Evolutionary conservation across 331 rosid species (phyloP).

Genomic region (Rosa hybrid): DNA sequence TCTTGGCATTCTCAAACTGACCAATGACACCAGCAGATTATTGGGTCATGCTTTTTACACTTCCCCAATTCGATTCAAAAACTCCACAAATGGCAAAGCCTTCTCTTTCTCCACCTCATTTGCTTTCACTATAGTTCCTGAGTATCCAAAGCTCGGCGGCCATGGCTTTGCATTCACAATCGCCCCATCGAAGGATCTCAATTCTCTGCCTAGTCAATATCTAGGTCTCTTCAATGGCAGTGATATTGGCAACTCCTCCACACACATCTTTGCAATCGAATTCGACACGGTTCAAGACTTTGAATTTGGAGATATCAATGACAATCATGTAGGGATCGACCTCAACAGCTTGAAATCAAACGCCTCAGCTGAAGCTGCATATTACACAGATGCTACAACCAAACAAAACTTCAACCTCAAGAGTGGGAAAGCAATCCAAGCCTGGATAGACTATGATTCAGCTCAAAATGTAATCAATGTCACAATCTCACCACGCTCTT

Average conservation of each 20-base stretch:
- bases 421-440: conserved; percentile 52
- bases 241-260: conserved; percentile 42
- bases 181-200: conserved; percentile 39
- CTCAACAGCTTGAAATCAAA: conserved; percentile 53
- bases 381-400: conserved; percentile 26
- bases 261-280: conserved; percentile 64
- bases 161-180: conserved; percentile 70
- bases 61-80: conserved; percentile 42
- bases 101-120: conserved; percentile 63
- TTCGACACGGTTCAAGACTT: conserved; percentile 63
- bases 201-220: conserved; percentile 52
- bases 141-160: conserved; percentile 64
- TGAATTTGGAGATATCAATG: conserved; percentile 52
- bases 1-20: conserved; percentile 48
- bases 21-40: conserved; percentile 55
- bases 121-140: conserved; percentile 51
- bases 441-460: conserved; percentile 72
- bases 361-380: conserved; percentile 36
- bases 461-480: conserved; percentile 32
- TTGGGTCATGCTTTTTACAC: conserved; percentile 51
- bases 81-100: conserved; percentile 44
- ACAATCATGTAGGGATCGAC: conserved; percentile 67
- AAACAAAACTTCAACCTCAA: conserved; percentile 32
- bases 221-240: conserved; percentile 54
- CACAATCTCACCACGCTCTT: conserved; percentile 49